Percentiles rank a stretch among this genome's conserved stretches.
Conservation (phyloP, 2,329 filamentous ascomycete genomes). For the Pseudocercospora pini-densiflorae region DNA sequence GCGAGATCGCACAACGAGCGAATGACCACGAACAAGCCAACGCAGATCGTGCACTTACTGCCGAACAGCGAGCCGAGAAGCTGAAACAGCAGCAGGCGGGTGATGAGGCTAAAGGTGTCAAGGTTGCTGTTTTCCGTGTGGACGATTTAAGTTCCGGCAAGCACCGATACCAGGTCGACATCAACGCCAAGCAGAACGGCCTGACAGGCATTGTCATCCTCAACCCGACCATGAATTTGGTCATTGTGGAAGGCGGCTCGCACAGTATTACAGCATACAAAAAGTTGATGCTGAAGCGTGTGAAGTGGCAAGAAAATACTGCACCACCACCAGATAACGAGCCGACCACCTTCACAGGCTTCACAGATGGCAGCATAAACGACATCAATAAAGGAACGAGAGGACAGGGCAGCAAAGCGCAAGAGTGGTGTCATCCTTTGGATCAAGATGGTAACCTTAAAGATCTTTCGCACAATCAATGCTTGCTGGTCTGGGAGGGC, state of each 20-base stretch:
- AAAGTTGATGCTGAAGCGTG: conserved; percentile 90
- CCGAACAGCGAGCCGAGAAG: conserved; percentile 86
- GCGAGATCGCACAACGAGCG: conserved; percentile 86
- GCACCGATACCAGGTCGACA: conserved; percentile 89
- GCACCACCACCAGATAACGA: conserved; percentile 58
- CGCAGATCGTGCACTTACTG: conserved; percentile 82
- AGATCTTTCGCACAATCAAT: conserved; percentile 81
- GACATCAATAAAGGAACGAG: conserved; percentile 28
- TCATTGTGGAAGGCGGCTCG: conserved; percentile 89
- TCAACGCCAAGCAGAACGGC: conserved; percentile 87
- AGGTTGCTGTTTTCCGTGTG: conserved; percentile 86
- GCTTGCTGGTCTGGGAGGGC: conserved; percentile 86
- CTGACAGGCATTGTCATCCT: conserved; percentile 91
- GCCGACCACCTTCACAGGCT: conserved; percentile 37
- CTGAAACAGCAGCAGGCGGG: conserved; percentile 79
- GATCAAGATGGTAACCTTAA: conserved; percentile 78
- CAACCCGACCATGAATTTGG: conserved; percentile 84
- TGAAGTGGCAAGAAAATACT: conserved; percentile 92
- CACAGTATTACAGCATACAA: conserved; percentile 84
- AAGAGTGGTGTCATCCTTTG: conserved; percentile 76
- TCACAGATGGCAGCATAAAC: conserved; percentile 29
- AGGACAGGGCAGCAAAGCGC: conserved; percentile 61
- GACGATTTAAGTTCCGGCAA: conserved; percentile 85
- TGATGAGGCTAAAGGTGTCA: conserved; percentile 84
- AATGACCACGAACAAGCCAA: conserved; percentile 78